phyloP scores from a whole-genome alignment of 441 rosid genomes.

The Eruca vesicaria region DNA sequence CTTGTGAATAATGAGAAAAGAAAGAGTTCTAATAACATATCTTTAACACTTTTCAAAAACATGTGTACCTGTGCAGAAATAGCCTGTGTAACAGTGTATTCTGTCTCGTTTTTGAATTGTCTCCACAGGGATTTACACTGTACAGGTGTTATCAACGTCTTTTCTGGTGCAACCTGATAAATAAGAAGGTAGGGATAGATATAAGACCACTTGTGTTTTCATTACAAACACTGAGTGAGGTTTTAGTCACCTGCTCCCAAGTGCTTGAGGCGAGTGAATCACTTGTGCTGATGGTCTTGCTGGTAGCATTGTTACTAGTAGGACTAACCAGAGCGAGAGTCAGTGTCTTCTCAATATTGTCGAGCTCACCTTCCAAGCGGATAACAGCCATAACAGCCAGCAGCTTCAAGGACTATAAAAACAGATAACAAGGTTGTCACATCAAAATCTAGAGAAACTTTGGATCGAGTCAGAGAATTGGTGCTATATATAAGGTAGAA shows the following conservation, averaged over 20 bases:
- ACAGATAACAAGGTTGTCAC: constrained; percentile 2
- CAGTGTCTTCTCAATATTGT: constrained; percentile 69
- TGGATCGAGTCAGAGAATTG: not conserved
- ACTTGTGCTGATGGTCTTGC: constrained; percentile 51
- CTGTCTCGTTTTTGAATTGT: constrained; percentile 93
- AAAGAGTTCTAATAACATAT: not conserved
- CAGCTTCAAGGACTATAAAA: constrained; percentile 79
- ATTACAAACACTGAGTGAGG: not conserved
- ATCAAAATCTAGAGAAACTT: constrained; percentile 25
- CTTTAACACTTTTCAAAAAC: not conserved
- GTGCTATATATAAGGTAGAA: constrained; percentile 15
- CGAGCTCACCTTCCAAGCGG: constrained; percentile 74
- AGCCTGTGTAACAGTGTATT: constrained; percentile 90
- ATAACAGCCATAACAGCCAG: constrained; percentile 85
- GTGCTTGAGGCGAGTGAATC: constrained; percentile 94
- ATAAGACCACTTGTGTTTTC: constrained; percentile 1
- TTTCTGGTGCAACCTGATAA: constrained; percentile 66
- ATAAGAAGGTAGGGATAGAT: constrained; percentile 6
- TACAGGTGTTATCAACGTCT: constrained; percentile 91
- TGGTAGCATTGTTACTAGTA: constrained; percentile 39
- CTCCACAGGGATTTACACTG: constrained; percentile 98
- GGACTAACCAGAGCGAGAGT: constrained; percentile 58
- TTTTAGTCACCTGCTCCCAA: constrained; percentile 79
- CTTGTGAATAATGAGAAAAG: constrained; percentile 7
- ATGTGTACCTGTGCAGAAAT: constrained; percentile 87